These are phyloP conservation scores for Tuber borchii DNA, from an alignment of 495 filamentous ascomycete species.

Conservation along the genomic window DNA sequence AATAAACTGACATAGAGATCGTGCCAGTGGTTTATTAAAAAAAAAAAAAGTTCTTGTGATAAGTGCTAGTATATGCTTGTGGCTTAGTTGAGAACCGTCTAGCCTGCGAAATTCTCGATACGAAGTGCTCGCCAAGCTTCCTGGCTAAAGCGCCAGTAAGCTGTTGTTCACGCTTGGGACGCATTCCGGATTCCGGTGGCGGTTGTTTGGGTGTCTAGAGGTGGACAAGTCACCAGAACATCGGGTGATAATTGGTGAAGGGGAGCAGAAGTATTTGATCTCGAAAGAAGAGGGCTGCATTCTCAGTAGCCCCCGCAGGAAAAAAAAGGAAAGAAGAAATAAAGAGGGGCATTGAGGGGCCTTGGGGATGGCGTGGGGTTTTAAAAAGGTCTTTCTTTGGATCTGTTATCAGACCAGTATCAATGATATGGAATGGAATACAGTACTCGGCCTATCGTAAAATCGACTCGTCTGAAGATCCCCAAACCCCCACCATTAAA, in stretches of 20 bases:
- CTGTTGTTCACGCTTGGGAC: not conserved
- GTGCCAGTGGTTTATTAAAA: not conserved
- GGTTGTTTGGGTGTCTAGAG: not conserved
- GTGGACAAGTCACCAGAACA: not conserved
- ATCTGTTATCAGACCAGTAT: not conserved
- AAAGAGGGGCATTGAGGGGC: not conserved
- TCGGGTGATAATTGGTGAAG: slow-evolving; percentile 1
- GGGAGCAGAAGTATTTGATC: not conserved
- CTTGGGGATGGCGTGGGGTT: not conserved
- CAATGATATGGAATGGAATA: no score
- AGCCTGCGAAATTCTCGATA: not conserved
- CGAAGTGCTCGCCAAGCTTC: not conserved
- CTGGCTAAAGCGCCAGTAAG: not conserved
- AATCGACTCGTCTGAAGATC: not conserved
- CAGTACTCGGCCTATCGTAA: not conserved
- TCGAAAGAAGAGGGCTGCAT: not conserved
- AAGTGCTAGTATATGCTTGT: not conserved
- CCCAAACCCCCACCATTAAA: not conserved
- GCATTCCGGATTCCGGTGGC: not conserved
- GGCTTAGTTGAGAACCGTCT: not conserved
- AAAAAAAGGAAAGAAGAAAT: not conserved
- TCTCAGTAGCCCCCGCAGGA: not conserved
- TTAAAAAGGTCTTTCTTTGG: not conserved
- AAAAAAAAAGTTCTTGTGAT: not conserved
- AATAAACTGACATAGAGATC: not conserved